Base-by-base conservation (phyloP, 2,329 filamentous ascomycete genomes). In the Fusarium armeniacum region DNA sequence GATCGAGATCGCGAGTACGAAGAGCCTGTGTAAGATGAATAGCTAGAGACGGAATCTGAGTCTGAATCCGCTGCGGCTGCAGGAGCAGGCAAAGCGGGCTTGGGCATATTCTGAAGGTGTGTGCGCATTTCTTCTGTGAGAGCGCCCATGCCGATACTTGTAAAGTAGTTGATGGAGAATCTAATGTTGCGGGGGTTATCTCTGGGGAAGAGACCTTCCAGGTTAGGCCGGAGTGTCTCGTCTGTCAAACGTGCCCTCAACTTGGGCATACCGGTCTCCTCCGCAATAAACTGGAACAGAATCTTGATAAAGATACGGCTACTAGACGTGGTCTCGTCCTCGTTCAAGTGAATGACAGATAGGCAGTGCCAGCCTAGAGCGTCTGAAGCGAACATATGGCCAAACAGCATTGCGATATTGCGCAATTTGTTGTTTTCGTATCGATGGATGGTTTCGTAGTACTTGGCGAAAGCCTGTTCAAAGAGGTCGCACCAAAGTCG, bases 111-210 rank as follows among this genome's bases (percentile, higher is more conserved):
- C 78, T 94, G 92, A 59, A 99, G 86, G 77, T 91, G 90, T 76
- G 97, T 93, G 79, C 96, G 90, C 93, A 98, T 97, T 71, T 94
- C 92, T 78, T 99, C 96, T 3, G 96, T 99, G 66, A 99, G 86
- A 26, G 89, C 89, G 77, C 96, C 96, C 92, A 99, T 97, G 62
- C 94, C 94, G 75, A 99, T 97, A 75, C 94, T 96, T 12, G 96
- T 99, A 80, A 99, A 98, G 85, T 98, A 99, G 82, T 99, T 99
- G 89, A 99, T 97, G 52, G 94, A 93, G 84, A 99, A 99, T 56
- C 95, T 90, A 40, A 94, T 94, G 80, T 98, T 96, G 77, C 93
- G 90, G 26, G 94, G 89, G 75, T 94, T 93, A 78, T 98, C 94
- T 65, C 85, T 91, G 1, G 96, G 96, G 85, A 99, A 98, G 44